phyloP scores from a whole-genome alignment of 2,329 filamentous ascomycete genomes.

The Hypoxylon sp. region DNA sequence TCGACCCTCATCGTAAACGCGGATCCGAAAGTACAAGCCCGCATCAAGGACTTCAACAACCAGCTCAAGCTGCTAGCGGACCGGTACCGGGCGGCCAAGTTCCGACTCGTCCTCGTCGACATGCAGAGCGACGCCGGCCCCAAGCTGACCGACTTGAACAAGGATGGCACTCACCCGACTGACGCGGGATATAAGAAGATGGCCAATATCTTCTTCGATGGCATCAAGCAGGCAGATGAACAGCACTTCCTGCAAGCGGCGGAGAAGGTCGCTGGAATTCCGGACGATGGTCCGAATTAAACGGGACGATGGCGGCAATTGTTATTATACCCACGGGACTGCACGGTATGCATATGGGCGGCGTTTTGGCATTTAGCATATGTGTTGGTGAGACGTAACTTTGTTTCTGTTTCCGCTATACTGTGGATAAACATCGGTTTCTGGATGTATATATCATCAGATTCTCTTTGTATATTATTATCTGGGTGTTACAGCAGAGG shows the following conservation, averaged over 20 bases:
- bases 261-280: conserved; percentile 42
- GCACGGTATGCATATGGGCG: conserved; percentile 9
- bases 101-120: conserved; percentile 53
- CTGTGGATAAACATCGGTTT: background rate
- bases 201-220: conserved; percentile 52
- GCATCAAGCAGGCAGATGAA: conserved; percentile 49
- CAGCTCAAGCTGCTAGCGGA: conserved; percentile 47
- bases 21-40: conserved; percentile 44
- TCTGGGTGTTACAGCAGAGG: background rate
- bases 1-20: conserved; percentile 53
- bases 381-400: background rate
- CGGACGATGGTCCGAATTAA: conserved; percentile 39
- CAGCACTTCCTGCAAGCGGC: conserved; percentile 42
- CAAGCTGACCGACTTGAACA: conserved; percentile 47
- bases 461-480: background rate
- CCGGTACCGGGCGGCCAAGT: conserved; percentile 39
- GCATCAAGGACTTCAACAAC: conserved; percentile 49
- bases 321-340: background rate
- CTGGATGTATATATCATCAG: background rate
- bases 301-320: background rate
- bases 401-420: background rate
- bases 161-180: conserved; percentile 54
- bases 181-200: conserved; percentile 55
- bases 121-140: conserved; percentile 52
- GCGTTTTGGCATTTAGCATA: conserved; percentile 13